Percentiles rank a stretch among this genome's conserved stretches.
Evolutionary conservation across 768 basidiomycete species (phyloP).

Genomic region (Lactifluus pinguis): DNA sequence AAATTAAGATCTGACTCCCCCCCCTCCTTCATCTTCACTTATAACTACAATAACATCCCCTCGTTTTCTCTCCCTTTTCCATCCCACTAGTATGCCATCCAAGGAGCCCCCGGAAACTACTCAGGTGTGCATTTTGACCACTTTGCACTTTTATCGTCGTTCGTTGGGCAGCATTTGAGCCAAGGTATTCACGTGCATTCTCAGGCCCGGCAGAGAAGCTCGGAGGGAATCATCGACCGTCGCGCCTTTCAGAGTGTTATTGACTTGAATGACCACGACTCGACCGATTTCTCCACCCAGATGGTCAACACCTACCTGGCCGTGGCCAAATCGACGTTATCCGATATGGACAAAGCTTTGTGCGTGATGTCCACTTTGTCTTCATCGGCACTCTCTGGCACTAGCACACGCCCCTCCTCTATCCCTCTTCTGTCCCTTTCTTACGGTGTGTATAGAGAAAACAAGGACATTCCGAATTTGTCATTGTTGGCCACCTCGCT

Average conservation of each 20-base stretch:
- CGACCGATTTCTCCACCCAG: constrained; percentile 13
- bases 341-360: constrained; percentile 8
- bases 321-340: neutral
- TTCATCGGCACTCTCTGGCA: neutral
- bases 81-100: neutral
- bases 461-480: neutral
- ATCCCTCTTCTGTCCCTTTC: neutral
- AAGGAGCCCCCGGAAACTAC: neutral
- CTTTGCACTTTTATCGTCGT: neutral
- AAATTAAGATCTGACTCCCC: neutral
- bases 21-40: neutral
- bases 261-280: constrained; percentile 4
- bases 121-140: neutral
- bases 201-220: neutral
- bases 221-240: constrained; percentile 4
- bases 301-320: constrained; percentile 8
- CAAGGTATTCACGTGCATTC: neutral
- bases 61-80: neutral
- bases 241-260: constrained; percentile 6
- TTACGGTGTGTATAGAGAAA: neutral
- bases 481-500: constrained; percentile 1
- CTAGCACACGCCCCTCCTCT: neutral
- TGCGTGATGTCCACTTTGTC: neutral
- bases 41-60: neutral
- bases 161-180: neutral